Base-by-base conservation (phyloP, 2,329 filamentous ascomycete genomes). In the Lasiodiplodia sp. region DNA sequence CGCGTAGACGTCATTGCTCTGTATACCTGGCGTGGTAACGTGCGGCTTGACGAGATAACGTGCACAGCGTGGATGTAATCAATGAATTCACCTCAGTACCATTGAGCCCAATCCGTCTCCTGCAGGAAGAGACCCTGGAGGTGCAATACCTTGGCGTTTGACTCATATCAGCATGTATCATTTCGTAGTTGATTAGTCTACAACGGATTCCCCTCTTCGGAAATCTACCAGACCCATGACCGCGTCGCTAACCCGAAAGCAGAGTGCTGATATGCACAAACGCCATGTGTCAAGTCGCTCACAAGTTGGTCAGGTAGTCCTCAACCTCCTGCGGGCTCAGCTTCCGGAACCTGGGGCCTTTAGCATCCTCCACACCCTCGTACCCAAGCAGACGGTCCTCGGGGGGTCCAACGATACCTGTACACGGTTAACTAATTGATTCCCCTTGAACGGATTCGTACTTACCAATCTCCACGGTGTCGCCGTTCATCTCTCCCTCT, bases 251-350 rank as follows among this genome's bases (percentile, higher is more conserved):
- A 53, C 66, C 57, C 56, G 44, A 52, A 66, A 62, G 57, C 47
- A 62, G 57, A 53, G 66, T 57, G 57, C 57, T 60, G 57, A 63
- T 62, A 68, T 68, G 66, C 57, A 62, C 47, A 47, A 68, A 66
- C 23, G 51, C 63, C 51, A 21, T 47, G 31, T 44, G 40, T 23
- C 58, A 31, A 21, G 28, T 21, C 47, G 31, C 34, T 68, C 28
- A 98, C 88, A 99, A 89, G 88, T 97, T 98, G 81, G 96, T 98
- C 82, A 99, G 85, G 85, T 99, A 99, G 82, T 99, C 96, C 86
- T 99, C 96, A 78, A 99, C 98, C 85, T 99, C 96, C 84, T 97
- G 93, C 77, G 97, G 94, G 76, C 89, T 97, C 82, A 99, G 85
- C 87, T 97, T 97, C 82, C 94, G 88, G 88, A 97, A 97, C 71